Conservation (phyloP, 2,329 filamentous ascomycete species). For the Nothomitra cinnamomea region DNA sequence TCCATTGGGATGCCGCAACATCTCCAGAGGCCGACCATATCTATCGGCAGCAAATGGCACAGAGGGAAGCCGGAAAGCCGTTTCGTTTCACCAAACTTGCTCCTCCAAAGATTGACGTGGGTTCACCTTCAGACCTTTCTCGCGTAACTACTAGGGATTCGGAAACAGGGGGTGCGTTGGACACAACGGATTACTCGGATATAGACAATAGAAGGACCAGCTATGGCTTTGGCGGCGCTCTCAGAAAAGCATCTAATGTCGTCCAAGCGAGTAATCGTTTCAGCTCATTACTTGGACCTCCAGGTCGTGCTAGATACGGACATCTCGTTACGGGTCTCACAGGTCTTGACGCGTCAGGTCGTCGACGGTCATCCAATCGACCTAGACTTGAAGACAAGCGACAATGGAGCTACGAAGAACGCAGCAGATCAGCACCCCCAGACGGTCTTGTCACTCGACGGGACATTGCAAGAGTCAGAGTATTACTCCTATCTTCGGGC, state of each 20-base stretch:
- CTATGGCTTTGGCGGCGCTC: slow-evolving; percentile 6
- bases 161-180: slow-evolving; percentile 5
- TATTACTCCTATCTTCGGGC: slow-evolving; percentile 67
- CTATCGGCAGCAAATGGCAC: slow-evolving; percentile 23
- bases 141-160: slow-evolving; percentile 12
- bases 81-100: slow-evolving; percentile 28
- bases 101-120: slow-evolving; percentile 33
- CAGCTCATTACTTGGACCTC: slow-evolving; percentile 19
- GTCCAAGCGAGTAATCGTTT: slow-evolving; percentile 16
- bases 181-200: slow-evolving; percentile 10
- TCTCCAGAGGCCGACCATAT: slow-evolving; percentile 22
- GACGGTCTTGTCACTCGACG: slow-evolving; percentile 35
- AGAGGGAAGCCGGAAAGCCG: slow-evolving; percentile 22
- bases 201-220: slow-evolving; percentile 10
- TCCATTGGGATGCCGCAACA: slow-evolving; percentile 14
- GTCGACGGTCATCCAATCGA: slow-evolving; percentile 13
- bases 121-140: slow-evolving; percentile 17
- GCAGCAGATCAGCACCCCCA: slow-evolving; percentile 22
- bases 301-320: slow-evolving; percentile 18
- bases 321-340: slow-evolving; percentile 29
- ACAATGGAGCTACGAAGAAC: slow-evolving; percentile 42
- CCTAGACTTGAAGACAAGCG: slow-evolving; percentile 25
- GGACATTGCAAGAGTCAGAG: slow-evolving; percentile 66
- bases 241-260: slow-evolving; percentile 5
- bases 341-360: slow-evolving; percentile 20